Base-by-base conservation (phyloP, 1,139 yeast species). In the Sugiyamaella neomexicana region DNA sequence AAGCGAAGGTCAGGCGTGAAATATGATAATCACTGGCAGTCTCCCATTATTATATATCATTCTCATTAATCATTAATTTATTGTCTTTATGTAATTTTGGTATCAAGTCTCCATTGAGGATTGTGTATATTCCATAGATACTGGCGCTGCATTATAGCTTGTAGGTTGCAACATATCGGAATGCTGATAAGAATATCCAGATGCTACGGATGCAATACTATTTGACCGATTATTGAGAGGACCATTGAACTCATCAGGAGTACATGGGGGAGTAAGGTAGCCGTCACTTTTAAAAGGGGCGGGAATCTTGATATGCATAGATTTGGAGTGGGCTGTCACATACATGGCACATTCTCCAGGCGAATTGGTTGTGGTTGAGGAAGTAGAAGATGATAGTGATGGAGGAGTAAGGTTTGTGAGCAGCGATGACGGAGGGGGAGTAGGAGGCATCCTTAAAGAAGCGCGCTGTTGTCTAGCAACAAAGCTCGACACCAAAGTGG, bases 221-320 rank as follows among this genome's bases (percentile, higher is more conserved):
- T 52, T 52, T 12, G 48, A 31, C 25, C 41, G 45, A 37, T 50
- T 42, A 40, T 47, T 43, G 12, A 42, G 27, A 17, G 41, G 36
- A 25, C 39, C 42, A 43, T 53, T 53, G 45, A 46, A 46, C 36
- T 65, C 68, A 45, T 61, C 68, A 13, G 68, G 70, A 6, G 70
- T 63, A 53, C 69, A 62, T n/a, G 70, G 70, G n/a, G 69, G 69
- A 13, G 70, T 66, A 49, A 66, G 54, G 42, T 65, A 65, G 12
- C 56, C 58, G 23, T 55, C 48, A n/a, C 51, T 40, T 55, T 59
- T 60, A 43, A 55, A 52, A 2, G 63, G 55, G 15, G 54, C 55
- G 15, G 56, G 54, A 32, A 50, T 49, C 47, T 45, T 52, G 43
- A 50, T 44, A 45, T 55, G 53, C 34, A 52, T 27, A 5, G 37